Evolutionary conservation across 352 stramenopile species (phyloP), one percentile per base, ranked within the genome.

Genomic region (Phytophthora tubulina): DNA sequence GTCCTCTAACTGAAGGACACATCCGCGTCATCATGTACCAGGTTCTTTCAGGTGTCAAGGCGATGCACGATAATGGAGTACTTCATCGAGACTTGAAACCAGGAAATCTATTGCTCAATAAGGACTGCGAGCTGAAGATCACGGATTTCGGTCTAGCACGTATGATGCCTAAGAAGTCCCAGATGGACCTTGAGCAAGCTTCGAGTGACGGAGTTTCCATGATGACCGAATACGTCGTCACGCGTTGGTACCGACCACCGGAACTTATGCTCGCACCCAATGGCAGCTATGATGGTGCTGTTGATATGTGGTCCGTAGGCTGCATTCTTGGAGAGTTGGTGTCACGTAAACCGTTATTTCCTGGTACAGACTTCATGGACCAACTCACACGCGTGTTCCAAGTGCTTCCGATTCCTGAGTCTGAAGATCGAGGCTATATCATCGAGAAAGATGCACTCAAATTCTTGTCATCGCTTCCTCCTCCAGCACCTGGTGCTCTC

Each of bases 1-100:
- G 89, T 45, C 86, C 84, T n/a, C 65, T 94, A 8, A 90, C 84
- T 0, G 85, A 94, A 61, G 87, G 85, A 44, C 89, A 94, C 78
- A 91, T 95, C 54, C 85, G 89, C 33, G 85, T 96, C 60, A 94
- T 94, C 78, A 94, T 96, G 87, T 93, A 91, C 72, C 89, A 94
- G 63, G 67, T 96, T 38, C 78, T 96, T 31, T 94, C 82, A 7
- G 87, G 87, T 1, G 89, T 98, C 67, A 93, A 98, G 60, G 96
- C 96, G 33, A 90, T 98, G 76, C 95, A 98, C 76, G 90, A 97
- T 63, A 97, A 98, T 59, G 90, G 86, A 17, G 92, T 98, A 52
- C 85, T 98, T 44, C 95, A 98, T 62, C 92, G 95, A 21, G 94
- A 98, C 76, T 88, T 98, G 67, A 98, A 99, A 71, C 93, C 95